A percentile compares a stretch with the other conserved stretches of the same genome.
phyloP scores from a whole-genome alignment of 768 basidiomycete genomes.

The Harrya chromipes region DNA sequence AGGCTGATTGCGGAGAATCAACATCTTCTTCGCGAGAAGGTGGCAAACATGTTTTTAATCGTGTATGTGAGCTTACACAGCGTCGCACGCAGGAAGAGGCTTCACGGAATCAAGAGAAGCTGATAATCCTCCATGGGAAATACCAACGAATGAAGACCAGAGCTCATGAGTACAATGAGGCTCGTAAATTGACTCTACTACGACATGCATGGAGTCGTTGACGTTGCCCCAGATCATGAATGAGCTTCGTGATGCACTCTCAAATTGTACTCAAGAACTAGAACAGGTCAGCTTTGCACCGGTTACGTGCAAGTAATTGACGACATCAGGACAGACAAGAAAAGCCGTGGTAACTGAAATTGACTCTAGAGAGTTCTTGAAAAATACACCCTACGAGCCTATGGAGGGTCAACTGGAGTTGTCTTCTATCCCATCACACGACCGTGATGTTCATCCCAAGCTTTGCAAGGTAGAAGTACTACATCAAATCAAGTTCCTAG shows the following conservation, averaged over 20 bases:
- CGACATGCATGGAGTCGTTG: not conserved
- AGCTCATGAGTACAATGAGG: slow-evolving; percentile 16
- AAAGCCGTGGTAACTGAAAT: slow-evolving; percentile 14
- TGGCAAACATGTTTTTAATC: not conserved
- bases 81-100: slow-evolving; percentile 11
- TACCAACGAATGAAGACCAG: slow-evolving; percentile 20
- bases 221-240: slow-evolving; percentile 13
- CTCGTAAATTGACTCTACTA: slow-evolving; percentile 4
- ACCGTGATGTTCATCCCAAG: not conserved
- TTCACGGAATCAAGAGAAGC: slow-evolving; percentile 2
- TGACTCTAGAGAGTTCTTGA: slow-evolving; percentile 10
- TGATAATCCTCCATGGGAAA: slow-evolving; percentile 16
- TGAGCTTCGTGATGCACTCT: slow-evolving; percentile 20
- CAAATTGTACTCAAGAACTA: slow-evolving; percentile 15
- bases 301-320: slow-evolving; percentile 1
- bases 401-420: slow-evolving; percentile 13
- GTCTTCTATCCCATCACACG: slow-evolving; percentile 3
- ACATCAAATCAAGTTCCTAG: not conserved
- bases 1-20: slow-evolving; percentile 16
- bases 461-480: slow-evolving; percentile 16
- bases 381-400: slow-evolving; percentile 5
- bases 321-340: slow-evolving; percentile 5
- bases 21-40: slow-evolving; percentile 14
- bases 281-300: slow-evolving; percentile 13
- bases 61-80: not conserved